phyloP scores from a whole-genome alignment of 345 rosid species.

The Barbarea vulgaris region DNA sequence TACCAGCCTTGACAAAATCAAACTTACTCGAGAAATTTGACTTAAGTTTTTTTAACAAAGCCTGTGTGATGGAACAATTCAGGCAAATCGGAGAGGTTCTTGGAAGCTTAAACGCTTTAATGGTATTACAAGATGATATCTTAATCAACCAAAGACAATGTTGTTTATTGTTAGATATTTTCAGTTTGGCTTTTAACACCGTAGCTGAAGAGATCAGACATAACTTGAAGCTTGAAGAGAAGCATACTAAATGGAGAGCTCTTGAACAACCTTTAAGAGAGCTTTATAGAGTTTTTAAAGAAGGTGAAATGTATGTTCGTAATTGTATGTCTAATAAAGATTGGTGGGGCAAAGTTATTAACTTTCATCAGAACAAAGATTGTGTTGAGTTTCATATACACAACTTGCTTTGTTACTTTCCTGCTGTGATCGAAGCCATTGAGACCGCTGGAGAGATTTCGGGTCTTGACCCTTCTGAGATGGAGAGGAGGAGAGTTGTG shows the following conservation, averaged over 20 bases:
- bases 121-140: slow-evolving; percentile 82
- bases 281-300: slow-evolving; percentile 72
- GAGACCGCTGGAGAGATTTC: slow-evolving; percentile 85
- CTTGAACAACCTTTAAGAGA: slow-evolving; percentile 79
- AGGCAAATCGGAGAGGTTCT: slow-evolving; percentile 89
- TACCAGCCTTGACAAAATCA: not conserved
- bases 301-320: slow-evolving; percentile 79
- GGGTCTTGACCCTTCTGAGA: slow-evolving; percentile 80
- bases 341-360: slow-evolving; percentile 83
- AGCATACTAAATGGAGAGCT: slow-evolving; percentile 84
- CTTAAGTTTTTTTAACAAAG: not conserved
- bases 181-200: slow-evolving; percentile 59
- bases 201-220: slow-evolving; percentile 74
- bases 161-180: slow-evolving; percentile 61
- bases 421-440: slow-evolving; percentile 76
- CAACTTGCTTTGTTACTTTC: slow-evolving; percentile 69
- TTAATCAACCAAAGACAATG: slow-evolving; percentile 79
- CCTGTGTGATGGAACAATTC: slow-evolving; percentile 70
- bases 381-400: slow-evolving; percentile 80
- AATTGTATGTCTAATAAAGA: slow-evolving; percentile 70
- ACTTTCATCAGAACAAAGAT: slow-evolving; percentile 79
- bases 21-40: not conserved
- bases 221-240: slow-evolving; percentile 80
- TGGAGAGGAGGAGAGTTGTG: slow-evolving; percentile 68
- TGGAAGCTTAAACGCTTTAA: slow-evolving; percentile 83